These are phyloP conservation scores for Alternaria panax DNA, from an alignment of 2,329 filamentous ascomycete species.

Conservation along the genomic window DNA sequence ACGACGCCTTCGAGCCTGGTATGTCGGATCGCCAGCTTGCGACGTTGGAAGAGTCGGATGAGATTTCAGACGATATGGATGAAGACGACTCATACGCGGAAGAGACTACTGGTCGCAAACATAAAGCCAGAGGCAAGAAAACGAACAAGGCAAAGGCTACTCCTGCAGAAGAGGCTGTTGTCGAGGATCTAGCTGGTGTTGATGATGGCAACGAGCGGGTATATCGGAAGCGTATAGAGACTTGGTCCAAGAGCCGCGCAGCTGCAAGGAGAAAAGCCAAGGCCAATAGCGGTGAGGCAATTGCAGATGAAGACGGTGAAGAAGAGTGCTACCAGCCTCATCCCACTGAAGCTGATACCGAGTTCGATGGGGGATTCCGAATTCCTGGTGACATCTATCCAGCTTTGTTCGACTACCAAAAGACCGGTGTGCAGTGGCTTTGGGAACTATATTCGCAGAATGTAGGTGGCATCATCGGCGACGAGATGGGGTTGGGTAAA, in stretches of 20 bases:
- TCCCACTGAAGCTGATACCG: slow-evolving; percentile 78
- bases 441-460: slow-evolving; percentile 89
- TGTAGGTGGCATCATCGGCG: slow-evolving; percentile 92
- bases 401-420: slow-evolving; percentile 94
- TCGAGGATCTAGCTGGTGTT: slow-evolving; percentile 67
- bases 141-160: slow-evolving; percentile 31
- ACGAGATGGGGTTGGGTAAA: slow-evolving; percentile 99
- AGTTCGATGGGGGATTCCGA: slow-evolving; percentile 76
- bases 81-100: slow-evolving; percentile 52
- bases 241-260: slow-evolving; percentile 74
- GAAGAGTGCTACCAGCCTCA: slow-evolving; percentile 87
- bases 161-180: slow-evolving; percentile 35
- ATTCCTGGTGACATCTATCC: slow-evolving; percentile 93
- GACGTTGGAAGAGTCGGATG: slow-evolving; percentile 49
- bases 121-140: slow-evolving; percentile 44
- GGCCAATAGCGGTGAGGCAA: slow-evolving; percentile 42
- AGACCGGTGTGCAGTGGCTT: slow-evolving; percentile 95
- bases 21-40: slow-evolving; percentile 51
- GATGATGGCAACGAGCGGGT: slow-evolving; percentile 89
- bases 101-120: slow-evolving; percentile 50
- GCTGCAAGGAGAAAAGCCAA: slow-evolving; percentile 62
- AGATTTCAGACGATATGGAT: slow-evolving; percentile 41
- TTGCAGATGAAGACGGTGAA: slow-evolving; percentile 48
- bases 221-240: slow-evolving; percentile 76
- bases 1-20: slow-evolving; percentile 53